A percentile compares a stretch with the other conserved stretches of the same genome.
phyloP scores from a whole-genome alignment of 257 asterid species.

The Scutellaria baicalensis region DNA sequence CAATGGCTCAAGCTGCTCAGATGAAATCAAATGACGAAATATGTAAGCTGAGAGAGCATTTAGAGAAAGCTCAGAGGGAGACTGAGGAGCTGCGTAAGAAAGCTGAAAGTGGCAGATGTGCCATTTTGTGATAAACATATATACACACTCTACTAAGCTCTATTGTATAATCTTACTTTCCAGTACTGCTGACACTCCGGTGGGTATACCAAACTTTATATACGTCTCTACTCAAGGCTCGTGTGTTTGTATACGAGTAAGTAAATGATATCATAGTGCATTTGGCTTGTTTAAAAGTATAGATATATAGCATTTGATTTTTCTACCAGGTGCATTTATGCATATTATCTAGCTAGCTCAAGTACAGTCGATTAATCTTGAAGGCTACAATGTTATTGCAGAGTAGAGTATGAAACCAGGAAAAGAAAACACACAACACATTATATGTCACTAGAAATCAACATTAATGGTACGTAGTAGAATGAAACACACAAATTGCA shows the following conservation, averaged over 20 bases:
- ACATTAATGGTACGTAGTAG: not conserved
- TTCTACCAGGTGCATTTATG: too few species aligned
- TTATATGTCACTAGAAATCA: not conserved
- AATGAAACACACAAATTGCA: not conserved
- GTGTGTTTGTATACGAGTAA: too few species aligned
- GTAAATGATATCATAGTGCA: too few species aligned
- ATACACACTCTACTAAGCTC: not conserved
- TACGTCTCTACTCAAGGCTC: too few species aligned
- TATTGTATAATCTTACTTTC: not conserved
- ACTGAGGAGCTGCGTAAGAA: constrained; percentile 46
- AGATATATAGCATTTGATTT: too few species aligned
- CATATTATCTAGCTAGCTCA: too few species aligned
- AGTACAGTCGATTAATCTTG: too few species aligned
- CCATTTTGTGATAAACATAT: constrained; percentile 17
- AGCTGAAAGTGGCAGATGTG: constrained; percentile 33
- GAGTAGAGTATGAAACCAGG: not conserved
- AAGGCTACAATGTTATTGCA: too few species aligned
- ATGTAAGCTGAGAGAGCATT: constrained; percentile 43
- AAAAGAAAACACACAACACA: not conserved
- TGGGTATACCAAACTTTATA: too few species aligned
- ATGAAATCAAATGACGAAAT: constrained; percentile 51
- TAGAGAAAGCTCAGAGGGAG: constrained; percentile 61
- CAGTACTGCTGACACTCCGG: too few species aligned
- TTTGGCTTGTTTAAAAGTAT: too few species aligned
- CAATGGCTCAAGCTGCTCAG: constrained; percentile 48